Evolutionary conservation across 345 rosid genomes (phyloP), one percentile per base, ranked within the genome.

Genomic region (Camelina hispida): DNA sequence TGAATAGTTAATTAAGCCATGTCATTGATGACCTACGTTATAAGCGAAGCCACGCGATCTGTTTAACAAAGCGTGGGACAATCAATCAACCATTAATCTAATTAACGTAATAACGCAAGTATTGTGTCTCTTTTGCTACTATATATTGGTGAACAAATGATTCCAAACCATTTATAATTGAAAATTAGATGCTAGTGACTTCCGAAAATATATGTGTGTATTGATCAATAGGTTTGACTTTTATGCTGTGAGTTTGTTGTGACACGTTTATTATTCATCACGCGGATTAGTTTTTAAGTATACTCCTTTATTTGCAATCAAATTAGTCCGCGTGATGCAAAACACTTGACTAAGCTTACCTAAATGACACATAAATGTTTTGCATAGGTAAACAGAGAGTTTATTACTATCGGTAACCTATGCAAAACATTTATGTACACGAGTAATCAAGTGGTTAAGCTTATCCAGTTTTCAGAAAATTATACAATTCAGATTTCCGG

Each of bases 31-130:
- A 34, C 40, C 22, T 9, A 57, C 5, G 61, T 56, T 56, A 14
- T 28, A 28, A 4, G 30, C 30, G 30, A 25, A 28, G 38, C 18
- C 37, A 55, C 43, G 14, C 25, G 25, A 58, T 58, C 9, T 35
- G 10, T 9, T 16, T 59, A 60, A 60, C 28, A 38, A 60, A 60
- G 46, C 64, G 65, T 60, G 47, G 46, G 63, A 17, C 30, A 60
- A 60, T 34, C 47, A 59, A 59, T 37, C 46, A 37, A 60, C 17
- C 46, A 37, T 59, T 59, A 11, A 58, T 16, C 23, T 4, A 56
- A 6, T 6, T 25, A 14, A 56, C 35, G 16, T 23, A 38, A 40
- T 11, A 12, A 54, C 34, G 58, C 35, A 23, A 54, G 7, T 25
- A 10, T 52, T 25, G 13, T 30, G 47, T 11, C 3, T 40, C 14